A percentile compares a stretch with the other conserved stretches of the same genome.
Evolutionary conservation across 208 protist species (phyloP).

Genomic region (Lotmaria passim): DNA sequence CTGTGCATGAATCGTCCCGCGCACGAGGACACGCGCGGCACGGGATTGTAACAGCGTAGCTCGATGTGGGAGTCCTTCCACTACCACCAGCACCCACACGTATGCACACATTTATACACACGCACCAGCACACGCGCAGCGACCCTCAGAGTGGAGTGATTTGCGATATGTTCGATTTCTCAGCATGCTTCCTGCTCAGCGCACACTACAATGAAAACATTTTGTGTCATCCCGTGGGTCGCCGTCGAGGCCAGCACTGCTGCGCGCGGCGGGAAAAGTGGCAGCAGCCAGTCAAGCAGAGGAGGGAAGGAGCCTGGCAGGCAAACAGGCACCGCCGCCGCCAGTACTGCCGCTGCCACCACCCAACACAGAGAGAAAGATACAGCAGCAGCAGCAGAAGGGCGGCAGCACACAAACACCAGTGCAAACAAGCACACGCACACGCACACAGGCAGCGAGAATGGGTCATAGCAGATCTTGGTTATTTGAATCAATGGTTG

Average conservation of each 20-base stretch:
- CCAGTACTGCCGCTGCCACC: too few relatives aligned
- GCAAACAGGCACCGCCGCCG: too few relatives aligned
- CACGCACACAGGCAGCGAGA: not conserved
- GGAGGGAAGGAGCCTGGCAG: too few relatives aligned
- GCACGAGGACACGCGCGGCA: slow-evolving; percentile 30
- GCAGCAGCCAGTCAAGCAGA: not conserved
- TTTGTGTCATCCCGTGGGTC: slow-evolving; percentile 19
- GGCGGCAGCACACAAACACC: not conserved
- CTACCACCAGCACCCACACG: not conserved
- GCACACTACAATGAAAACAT: slow-evolving; percentile 36
- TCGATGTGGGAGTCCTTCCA: not conserved
- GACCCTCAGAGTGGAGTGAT: slow-evolving; percentile 35
- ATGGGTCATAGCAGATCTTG: slow-evolving; percentile 82
- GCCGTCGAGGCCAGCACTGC: not conserved
- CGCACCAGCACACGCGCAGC: not conserved
- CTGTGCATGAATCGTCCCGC: slow-evolving; percentile 60
- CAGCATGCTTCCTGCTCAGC: slow-evolving; percentile 30
- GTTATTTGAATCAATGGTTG: slow-evolving; percentile 67
- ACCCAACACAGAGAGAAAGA: not conserved
- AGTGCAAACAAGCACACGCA: not conserved
- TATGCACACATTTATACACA: not conserved
- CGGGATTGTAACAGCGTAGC: slow-evolving; percentile 51
- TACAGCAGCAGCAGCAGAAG: not conserved
- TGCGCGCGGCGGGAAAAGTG: not conserved
- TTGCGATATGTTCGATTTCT: slow-evolving; percentile 39